Evolutionary conservation across 2,329 filamentous ascomycete species (phyloP).

Genomic region (Exophiala mesophila): DNA sequence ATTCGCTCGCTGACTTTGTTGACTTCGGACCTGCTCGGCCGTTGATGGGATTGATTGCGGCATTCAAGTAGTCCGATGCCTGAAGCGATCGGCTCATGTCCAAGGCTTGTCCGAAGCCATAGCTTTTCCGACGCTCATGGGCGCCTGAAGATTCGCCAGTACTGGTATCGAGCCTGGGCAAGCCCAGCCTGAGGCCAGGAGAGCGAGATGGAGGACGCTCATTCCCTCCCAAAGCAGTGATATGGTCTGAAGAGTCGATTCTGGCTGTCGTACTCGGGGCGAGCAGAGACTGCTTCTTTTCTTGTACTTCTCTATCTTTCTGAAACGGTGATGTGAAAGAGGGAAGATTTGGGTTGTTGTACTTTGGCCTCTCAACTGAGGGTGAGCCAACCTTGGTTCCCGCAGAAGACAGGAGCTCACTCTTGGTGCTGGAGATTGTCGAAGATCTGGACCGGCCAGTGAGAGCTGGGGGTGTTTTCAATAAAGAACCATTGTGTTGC

Average conservation of each 20-base stretch:
- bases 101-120: constrained; percentile 31
- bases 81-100: constrained; percentile 20
- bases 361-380: constrained; percentile 29
- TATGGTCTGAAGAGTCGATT: constrained; percentile 33
- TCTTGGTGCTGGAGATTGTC: constrained; percentile 21
- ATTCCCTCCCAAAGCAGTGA: constrained; percentile 36
- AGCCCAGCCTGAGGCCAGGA: constrained; percentile 42
- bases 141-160: constrained; percentile 27
- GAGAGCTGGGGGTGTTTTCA: constrained; percentile 15
- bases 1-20: constrained; percentile 12
- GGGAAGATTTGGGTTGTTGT: constrained; percentile 45
- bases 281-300: constrained; percentile 29
- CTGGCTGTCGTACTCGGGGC: constrained; percentile 17
- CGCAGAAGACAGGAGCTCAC: constrained; percentile 13
- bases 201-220: constrained; percentile 37
- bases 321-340: constrained; percentile 48
- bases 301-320: constrained; percentile 33
- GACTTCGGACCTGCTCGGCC: constrained; percentile 23
- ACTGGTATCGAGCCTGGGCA: constrained; percentile 48
- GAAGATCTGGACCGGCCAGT: constrained; percentile 19
- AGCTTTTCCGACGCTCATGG: constrained; percentile 21
- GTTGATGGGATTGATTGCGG: constrained; percentile 28
- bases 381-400: constrained; percentile 7
- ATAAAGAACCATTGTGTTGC: constrained; percentile 25
- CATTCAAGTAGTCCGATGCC: constrained; percentile 22